Conservation (phyloP, 73 alveolate species). For the Tetrahymena borealis region DNA sequence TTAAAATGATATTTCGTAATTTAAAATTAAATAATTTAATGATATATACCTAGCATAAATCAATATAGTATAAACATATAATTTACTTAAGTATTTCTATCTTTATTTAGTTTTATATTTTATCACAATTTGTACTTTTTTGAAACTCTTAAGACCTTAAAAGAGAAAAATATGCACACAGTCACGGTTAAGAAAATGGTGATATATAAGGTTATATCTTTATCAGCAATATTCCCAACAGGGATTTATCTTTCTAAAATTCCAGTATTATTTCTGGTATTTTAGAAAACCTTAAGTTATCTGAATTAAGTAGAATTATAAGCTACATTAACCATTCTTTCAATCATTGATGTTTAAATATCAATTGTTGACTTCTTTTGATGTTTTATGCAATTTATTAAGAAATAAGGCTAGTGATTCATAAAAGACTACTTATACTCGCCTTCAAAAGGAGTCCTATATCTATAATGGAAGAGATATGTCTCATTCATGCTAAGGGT, state of each 20-base stretch:
- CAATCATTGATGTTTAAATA: not conserved
- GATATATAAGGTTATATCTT: not conserved
- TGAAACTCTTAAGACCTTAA: not conserved
- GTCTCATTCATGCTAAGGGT: not conserved
- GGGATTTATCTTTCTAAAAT: not conserved
- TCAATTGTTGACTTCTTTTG: not conserved
- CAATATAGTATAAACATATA: too few relatives aligned
- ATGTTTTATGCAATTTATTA: not conserved
- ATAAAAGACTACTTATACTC: not conserved
- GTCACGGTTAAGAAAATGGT: not conserved
- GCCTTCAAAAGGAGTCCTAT: not conserved
- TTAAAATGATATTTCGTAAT: too few relatives aligned
- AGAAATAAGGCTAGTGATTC: not conserved
- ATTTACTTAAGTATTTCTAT: too few relatives aligned
- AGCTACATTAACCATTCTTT: not conserved
- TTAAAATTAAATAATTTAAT: too few relatives aligned
- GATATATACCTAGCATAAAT: too few relatives aligned
- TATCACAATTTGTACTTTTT: not conserved
- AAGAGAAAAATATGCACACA: not conserved
- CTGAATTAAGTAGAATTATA: not conserved
- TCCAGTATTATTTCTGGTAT: not conserved
- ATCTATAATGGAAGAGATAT: not conserved
- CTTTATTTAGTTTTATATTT: not conserved
- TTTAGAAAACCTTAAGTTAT: not conserved
- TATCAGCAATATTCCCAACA: not conserved